These are phyloP conservation scores for Fusarium chlamydosporum DNA, from an alignment of 2,329 filamentous ascomycete genomes.

Conservation along the genomic window DNA sequence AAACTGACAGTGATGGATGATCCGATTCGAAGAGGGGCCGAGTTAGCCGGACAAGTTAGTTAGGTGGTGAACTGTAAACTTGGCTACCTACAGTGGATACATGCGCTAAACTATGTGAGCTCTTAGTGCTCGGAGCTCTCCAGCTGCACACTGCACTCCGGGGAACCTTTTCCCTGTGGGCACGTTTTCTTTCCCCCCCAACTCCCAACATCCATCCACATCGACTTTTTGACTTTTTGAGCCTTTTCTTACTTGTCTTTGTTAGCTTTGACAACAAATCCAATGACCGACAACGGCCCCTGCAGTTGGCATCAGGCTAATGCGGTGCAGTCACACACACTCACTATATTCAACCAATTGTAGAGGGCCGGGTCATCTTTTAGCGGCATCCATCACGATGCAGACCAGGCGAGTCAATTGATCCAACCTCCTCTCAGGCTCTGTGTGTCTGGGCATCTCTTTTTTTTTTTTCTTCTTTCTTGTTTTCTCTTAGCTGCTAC, in stretches of 20 bases:
- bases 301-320: slow-evolving; percentile 38
- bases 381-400: slow-evolving; percentile 5
- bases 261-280: slow-evolving; percentile 1
- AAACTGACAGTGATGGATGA: slow-evolving; percentile 7
- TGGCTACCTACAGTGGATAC: slow-evolving; percentile 16
- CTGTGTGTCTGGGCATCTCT: neutral
- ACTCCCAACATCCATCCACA: neutral
- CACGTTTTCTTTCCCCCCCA: neutral
- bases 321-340: slow-evolving; percentile 23
- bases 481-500: slow-evolving; percentile 11
- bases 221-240: neutral
- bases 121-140: slow-evolving; percentile 4
- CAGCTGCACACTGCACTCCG: too few species aligned
- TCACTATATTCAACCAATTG: slow-evolving; percentile 1
- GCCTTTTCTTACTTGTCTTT: neutral
- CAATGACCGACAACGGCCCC: slow-evolving; percentile 27
- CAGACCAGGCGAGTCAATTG: too few species aligned
- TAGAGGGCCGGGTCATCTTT: neutral
- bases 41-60: slow-evolving; percentile 24
- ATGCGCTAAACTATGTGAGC: slow-evolving; percentile 16
- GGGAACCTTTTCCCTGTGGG: neutral
- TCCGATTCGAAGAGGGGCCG: slow-evolving; percentile 23
- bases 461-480: neutral
- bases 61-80: slow-evolving; percentile 7
- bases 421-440: neutral